Base-by-base conservation (phyloP, 1,284 basidiomycete species). In the Cutaneotrichosporon sp. region DNA sequence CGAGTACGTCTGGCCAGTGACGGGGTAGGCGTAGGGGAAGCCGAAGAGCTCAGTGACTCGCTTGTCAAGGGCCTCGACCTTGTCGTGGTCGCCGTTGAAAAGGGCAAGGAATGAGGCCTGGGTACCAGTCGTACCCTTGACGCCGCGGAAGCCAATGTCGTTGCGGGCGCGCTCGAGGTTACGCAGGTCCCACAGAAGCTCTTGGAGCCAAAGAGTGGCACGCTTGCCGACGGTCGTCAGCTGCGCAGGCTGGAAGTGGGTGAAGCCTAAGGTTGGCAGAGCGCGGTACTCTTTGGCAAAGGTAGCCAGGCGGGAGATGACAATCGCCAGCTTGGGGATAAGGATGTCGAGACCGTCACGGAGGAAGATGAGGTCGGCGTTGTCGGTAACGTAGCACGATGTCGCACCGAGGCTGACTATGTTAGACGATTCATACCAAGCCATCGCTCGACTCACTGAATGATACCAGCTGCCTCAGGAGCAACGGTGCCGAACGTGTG, bases 171-270 rank as follows among this genome's bases (percentile, higher is more conserved):
- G 84, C 71, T 86, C 84, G 69, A 99, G 81, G 74, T 97, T 97
- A 22, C 94, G 81, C 62, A 99, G 78, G 74, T 99, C 94, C 94
- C 93, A 97, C 1, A 98, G 79, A 1, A 99, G 80, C 67, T 98
- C 96, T 79, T 96, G 91, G 46, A 98, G 87, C 94, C 96, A 99
- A 18, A 98, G 78, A 0, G 92, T 97, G 0, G 91, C 86, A n/a
- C 96, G 84, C 78, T 99, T 99, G n/a, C 96, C 96, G 38, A 99
- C 94, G 0, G 94, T 99, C 1, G 93, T 97, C 51, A 98, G 79
- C 77, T 99, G 96, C 8, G 96, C 96, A 4, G 96, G 93, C 76
- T 99, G 96, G 80, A 96, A 98, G 76, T 99, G 96, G 8, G 96
- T 99, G 79, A 97, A 98, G 1, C 96, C 96, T 39, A 99, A 82